phyloP scores from a whole-genome alignment of 2,329 filamentous ascomycete genomes.

The Apiospora sp. region DNA sequence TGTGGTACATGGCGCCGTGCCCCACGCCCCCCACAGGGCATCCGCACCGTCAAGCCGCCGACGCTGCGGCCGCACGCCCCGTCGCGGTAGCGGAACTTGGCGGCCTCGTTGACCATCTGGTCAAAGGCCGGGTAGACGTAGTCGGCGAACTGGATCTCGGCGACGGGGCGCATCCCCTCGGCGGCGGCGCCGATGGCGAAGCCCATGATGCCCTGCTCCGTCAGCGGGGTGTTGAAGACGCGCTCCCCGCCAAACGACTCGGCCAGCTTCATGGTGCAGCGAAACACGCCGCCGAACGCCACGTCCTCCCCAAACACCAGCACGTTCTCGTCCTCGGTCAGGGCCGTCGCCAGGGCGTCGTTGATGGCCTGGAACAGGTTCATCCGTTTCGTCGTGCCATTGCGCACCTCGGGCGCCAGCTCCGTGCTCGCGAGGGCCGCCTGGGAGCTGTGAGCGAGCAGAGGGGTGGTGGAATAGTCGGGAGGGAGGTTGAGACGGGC shows the following conservation, averaged over 20 bases:
- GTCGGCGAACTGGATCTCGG: conserved; percentile 95
- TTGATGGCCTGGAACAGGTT: conserved; percentile 97
- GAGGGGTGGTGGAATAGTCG: conserved; percentile 83
- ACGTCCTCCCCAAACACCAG: conserved; percentile 97
- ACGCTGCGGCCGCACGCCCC: conserved; percentile 64
- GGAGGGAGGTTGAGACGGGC: conserved; percentile 82
- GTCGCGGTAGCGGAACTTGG: conserved; percentile 84
- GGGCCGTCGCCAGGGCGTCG: conserved; percentile 81
- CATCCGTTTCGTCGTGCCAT: conserved; percentile 81
- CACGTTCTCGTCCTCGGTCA: conserved; percentile 84
- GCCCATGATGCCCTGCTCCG: conserved; percentile 92
- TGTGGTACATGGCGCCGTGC: conserved; percentile 87
- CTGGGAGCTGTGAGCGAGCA: conserved; percentile 83
- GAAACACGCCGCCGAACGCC: conserved; percentile 94
- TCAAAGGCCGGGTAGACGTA: conserved; percentile 95
- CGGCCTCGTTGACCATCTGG: conserved; percentile 92
- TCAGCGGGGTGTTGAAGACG: conserved; percentile 95
- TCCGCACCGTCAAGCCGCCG: conserved; percentile 84
- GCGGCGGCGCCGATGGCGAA: conserved; percentile 91
- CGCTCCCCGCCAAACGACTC: conserved; percentile 86
- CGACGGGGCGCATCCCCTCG: conserved; percentile 90
- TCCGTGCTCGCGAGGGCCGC: conserved; percentile 75
- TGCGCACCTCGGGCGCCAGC: conserved; percentile 70
- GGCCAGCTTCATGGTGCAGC: conserved; percentile 89
- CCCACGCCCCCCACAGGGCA: conserved; percentile 90